phyloP scores from a whole-genome alignment of 2,329 filamentous ascomycete genomes.

The Amauroascus verrucosus region DNA sequence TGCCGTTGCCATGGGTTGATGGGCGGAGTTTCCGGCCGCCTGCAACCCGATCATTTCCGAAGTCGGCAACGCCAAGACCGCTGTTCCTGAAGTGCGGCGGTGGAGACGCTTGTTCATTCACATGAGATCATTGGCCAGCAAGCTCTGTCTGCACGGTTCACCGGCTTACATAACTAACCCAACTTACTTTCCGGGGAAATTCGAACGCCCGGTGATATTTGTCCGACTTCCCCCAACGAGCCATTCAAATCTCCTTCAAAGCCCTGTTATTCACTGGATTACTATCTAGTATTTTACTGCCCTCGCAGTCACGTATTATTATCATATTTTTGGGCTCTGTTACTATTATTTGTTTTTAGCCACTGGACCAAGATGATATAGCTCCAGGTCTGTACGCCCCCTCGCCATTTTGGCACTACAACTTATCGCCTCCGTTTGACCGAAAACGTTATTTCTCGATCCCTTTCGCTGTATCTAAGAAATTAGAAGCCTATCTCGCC shows the following conservation, averaged over 20 bases:
- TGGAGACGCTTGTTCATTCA: neutral
- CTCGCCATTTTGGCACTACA: neutral
- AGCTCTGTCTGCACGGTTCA: neutral
- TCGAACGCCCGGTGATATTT: neutral
- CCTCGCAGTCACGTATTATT: neutral
- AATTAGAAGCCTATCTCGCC: too few species aligned
- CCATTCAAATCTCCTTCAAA: neutral
- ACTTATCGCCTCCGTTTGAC: neutral
- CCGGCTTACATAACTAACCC: slow-evolving; percentile 3
- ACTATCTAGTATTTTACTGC: neutral
- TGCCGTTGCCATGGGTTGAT: too few species aligned
- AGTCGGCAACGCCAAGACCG: neutral
- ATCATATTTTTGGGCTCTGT: neutral
- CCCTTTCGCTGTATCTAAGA: neutral
- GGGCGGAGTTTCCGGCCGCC: neutral
- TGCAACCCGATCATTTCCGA: neutral
- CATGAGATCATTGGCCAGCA: neutral
- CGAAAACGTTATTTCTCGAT: neutral
- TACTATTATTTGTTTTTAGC: neutral
- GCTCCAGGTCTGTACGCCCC: neutral
- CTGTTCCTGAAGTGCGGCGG: neutral
- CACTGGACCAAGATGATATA: slow-evolving; percentile 4
- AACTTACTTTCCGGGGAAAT: neutral
- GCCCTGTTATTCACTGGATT: neutral
- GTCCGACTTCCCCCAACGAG: neutral